A percentile compares a stretch with the other conserved stretches of the same genome.
Conservation (phyloP, 1,284 basidiomycete species). For the Sporisorium reilianum region DNA sequence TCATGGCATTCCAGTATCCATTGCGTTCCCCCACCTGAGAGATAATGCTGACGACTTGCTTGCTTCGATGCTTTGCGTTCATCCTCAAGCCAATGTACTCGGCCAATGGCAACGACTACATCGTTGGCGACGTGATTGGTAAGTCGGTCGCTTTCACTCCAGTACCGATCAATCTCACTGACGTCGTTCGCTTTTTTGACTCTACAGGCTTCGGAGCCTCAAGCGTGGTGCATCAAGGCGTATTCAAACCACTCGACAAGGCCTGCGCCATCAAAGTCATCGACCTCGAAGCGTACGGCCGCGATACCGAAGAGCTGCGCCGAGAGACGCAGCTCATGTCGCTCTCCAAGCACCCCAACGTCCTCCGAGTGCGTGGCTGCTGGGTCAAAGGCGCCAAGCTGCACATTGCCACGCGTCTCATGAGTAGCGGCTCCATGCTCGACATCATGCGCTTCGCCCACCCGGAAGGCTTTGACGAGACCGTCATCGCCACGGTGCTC, state of each 20-base stretch:
- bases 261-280: slow-evolving; percentile 88
- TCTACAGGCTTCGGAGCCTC: slow-evolving; percentile 81
- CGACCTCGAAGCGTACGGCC: slow-evolving; percentile 79
- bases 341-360: slow-evolving; percentile 90
- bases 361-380: slow-evolving; percentile 86
- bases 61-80: not conserved
- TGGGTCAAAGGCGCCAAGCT: slow-evolving; percentile 87
- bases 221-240: slow-evolving; percentile 84
- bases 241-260: slow-evolving; percentile 73
- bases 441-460: slow-evolving; percentile 87
- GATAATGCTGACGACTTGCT: slow-evolving; percentile 7
- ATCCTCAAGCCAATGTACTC: slow-evolving; percentile 41
- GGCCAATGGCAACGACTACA: slow-evolving; percentile 57
- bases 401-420: slow-evolving; percentile 86
- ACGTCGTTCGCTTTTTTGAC: not conserved
- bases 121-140: slow-evolving; percentile 62
- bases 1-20: not conserved
- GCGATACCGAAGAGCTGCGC: slow-evolving; percentile 72
- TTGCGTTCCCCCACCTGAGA: not conserved
- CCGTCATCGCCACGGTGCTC: slow-evolving; percentile 83
- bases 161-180: not conserved
- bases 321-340: slow-evolving; percentile 92
- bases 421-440: slow-evolving; percentile 86
- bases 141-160: slow-evolving; percentile 1
- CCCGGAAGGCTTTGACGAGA: slow-evolving; percentile 87